Percentiles rank a stretch among this genome's conserved stretches.
Conservation (phyloP, 768 basidiomycete genomes). For the Termitomyces sp. region DNA sequence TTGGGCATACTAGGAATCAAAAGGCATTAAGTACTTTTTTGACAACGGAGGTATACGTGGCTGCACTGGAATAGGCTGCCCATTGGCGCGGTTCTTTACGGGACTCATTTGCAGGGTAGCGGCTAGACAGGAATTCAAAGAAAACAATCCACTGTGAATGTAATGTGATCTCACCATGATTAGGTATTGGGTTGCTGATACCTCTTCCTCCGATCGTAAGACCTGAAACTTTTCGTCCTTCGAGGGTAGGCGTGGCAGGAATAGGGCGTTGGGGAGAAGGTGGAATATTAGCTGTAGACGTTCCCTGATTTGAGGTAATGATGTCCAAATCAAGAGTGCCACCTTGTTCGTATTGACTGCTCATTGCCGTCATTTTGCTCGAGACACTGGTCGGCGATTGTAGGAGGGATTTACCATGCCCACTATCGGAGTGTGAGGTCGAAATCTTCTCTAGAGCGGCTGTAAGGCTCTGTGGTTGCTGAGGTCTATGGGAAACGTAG, state of each 20-base stretch:
- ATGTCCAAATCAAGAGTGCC: constrained; percentile 21
- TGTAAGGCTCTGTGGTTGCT: constrained; percentile 65
- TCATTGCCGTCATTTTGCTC: constrained; percentile 18
- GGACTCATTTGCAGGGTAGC: constrained; percentile 75
- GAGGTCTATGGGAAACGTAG: constrained; percentile 50
- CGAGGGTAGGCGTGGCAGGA: constrained; percentile 33
- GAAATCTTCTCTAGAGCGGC: constrained; percentile 69
- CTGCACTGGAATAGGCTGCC: constrained; percentile 61
- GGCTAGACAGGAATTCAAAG: constrained; percentile 32
- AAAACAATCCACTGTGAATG: background rate
- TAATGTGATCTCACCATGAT: constrained; percentile 49
- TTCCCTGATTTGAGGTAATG: constrained; percentile 23
- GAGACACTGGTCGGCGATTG: constrained; percentile 22
- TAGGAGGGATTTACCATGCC: constrained; percentile 23
- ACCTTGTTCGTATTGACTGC: constrained; percentile 15
- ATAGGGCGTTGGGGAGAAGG: constrained; percentile 45
- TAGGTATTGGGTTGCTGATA: constrained; percentile 67
- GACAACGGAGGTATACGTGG: constrained; percentile 26
- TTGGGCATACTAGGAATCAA: constrained; percentile 61
- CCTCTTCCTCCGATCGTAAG: constrained; percentile 56
- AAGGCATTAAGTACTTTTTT: constrained; percentile 31
- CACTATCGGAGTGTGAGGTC: constrained; percentile 39
- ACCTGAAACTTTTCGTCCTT: constrained; percentile 28
- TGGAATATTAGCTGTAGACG: constrained; percentile 20
- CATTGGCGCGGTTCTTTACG: constrained; percentile 58